phyloP scores from a whole-genome alignment of 31 red algal species.

The Pterothamnion heteromorphum region DNA sequence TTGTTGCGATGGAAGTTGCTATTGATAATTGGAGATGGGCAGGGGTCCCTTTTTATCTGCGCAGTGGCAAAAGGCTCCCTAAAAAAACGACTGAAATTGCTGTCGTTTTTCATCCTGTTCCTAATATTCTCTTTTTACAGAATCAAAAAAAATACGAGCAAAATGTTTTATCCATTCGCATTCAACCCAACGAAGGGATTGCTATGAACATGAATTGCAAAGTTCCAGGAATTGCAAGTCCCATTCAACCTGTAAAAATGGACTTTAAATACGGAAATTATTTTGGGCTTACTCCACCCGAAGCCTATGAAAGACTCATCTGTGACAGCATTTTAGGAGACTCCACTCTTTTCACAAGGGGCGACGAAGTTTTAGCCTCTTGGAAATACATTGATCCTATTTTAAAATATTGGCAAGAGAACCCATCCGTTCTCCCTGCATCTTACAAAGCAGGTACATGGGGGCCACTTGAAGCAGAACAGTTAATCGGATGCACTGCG shows the following conservation, averaged over 20 bases:
- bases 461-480: background rate
- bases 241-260: constrained; percentile 79
- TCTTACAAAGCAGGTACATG: background rate
- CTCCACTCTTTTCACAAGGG: constrained; percentile 84
- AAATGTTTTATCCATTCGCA: constrained; percentile 85
- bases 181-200: constrained; percentile 97
- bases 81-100: constrained; percentile 84
- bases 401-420: constrained; percentile 51
- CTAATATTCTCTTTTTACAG: constrained; percentile 63
- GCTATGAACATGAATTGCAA: constrained; percentile 86
- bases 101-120: constrained; percentile 77
- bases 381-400: constrained; percentile 83
- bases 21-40: constrained; percentile 84
- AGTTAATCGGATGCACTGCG: no score
- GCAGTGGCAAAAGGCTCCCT: constrained; percentile 81
- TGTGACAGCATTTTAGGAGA: constrained; percentile 91
- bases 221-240: constrained; percentile 80
- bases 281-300: constrained; percentile 87
- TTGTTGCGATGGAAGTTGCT: constrained; percentile 74
- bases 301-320: constrained; percentile 95
- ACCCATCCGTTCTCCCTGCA: background rate
- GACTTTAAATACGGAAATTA: constrained; percentile 83
- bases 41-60: constrained; percentile 91
- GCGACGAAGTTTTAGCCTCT: constrained; percentile 84
- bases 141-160: constrained; percentile 35